Base-by-base conservation (phyloP, 1,139 yeast species). In the Geotrichum carabidarum region DNA sequence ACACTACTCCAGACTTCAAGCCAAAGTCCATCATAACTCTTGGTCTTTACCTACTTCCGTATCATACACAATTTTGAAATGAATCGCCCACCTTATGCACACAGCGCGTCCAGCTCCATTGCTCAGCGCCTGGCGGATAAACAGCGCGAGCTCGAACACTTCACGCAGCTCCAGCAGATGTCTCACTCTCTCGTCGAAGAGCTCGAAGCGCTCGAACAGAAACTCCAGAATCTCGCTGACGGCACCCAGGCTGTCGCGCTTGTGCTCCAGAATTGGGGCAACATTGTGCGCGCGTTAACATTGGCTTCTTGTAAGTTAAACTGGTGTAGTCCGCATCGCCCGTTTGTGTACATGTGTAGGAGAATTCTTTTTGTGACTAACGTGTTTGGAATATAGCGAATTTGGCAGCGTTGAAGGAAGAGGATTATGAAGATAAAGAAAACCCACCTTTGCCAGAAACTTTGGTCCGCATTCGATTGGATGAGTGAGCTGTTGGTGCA, bases 261-360 rank as follows among this genome's bases (percentile, higher is more conserved):
- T 15, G 67, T 71, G 27, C 62, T 71, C 62, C 76, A 83, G 8
- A 84, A 83, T 60, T 86, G 95, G 95, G 79, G 81, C 57, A 81
- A 79, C 57, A 84, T 86, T 15, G 74, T 83, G 22, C 75, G 82
- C 57, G 80, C 89, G 0, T 79, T 86, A 0, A 79, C 85, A 9
- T 68, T 86, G 63, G 91, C 94, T 0, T 81, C 90, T 0, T 50
- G 56, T 49, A 46, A 49, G 53, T 36, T 2, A 8, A 12, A 14
- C 31, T 22, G 31, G 8, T 27, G n/a, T 22, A 4, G 27, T 5
- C 5, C 27, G 27, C 27, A 22, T 5, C 27, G 4, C 27, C 27
- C 27, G 27, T 22, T 22, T 5, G 5, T 22, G 27, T 22, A 22
- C 5, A 22, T 22, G 3, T 14, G 6, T 15, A 22, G 4, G 11